Base-by-base conservation (phyloP, 2,329 filamentous ascomycete species). In the Arthroderma uncinatum region DNA sequence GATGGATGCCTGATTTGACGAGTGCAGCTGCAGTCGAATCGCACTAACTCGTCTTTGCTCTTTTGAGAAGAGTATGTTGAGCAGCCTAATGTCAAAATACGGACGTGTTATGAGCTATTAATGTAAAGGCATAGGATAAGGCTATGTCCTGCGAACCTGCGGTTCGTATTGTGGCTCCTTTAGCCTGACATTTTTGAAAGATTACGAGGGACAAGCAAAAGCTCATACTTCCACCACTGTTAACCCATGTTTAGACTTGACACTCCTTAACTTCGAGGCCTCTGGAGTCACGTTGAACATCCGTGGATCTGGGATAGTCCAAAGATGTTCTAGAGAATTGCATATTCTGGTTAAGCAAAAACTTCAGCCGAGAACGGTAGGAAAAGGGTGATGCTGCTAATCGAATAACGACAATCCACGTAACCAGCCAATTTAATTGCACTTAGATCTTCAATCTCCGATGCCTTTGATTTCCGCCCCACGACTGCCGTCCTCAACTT, bases 1-100 rank as follows among this genome's bases (percentile, higher is more conserved):
- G 92, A 0, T 97, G 92, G 92, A 81, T 93, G 67, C 92, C 91
- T 2, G 91, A 95, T 67, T 71, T 88, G 67, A 73, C 74, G 23
- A 73, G 66, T 21, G 71, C 71, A 19, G 68, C 68, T 54, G 69
- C 70, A 50, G 69, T 73, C 52, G 69, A 73, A 53, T 69, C 64
- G 54, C 72, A 71, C 62, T 74, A 60, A 70, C 12, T 9, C 5
- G n/a, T 16, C 19, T 40, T 50, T 19, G 14, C n/a, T 7, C 25
- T n/a, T 48, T 28, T 6, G 8, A 50, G 47, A 4, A 12, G 21
- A 28, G 3, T 25, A 48, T n/a, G 42, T 14, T 48, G 34, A 48
- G 16, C 16, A 21, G 4, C 2, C 28, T 30, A 30, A 30, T 30
- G 28, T 30, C 28, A 30, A 23, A 23, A 6, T 47, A 47, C 25